Percentiles rank a stretch among this genome's conserved stretches.
Evolutionary conservation across 108 stramenopile species (phyloP).

Genomic region (Skeletonema potamos): DNA sequence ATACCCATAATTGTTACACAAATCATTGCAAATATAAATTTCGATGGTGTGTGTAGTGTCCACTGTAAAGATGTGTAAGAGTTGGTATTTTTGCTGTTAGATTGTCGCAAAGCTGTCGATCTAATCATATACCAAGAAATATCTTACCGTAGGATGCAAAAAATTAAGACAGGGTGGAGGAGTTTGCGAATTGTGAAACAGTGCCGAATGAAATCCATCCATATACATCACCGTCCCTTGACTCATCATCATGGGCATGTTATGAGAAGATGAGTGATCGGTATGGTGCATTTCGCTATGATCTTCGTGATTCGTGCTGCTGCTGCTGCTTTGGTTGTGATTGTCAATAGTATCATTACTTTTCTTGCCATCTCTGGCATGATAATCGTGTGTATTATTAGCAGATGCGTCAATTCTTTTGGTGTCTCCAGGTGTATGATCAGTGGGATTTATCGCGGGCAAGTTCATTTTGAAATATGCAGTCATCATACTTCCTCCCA

Average conservation of each 20-base stretch:
- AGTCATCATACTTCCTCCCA: constrained; percentile 17
- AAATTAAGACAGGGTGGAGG: constrained; percentile 38
- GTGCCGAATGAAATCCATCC: constrained; percentile 41
- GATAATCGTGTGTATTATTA: not conserved
- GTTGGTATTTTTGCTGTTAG: not conserved
- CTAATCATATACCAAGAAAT: not conserved
- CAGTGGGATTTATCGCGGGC: not conserved
- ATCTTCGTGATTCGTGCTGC: constrained; percentile 1
- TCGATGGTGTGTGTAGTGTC: constrained; percentile 29
- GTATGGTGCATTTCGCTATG: constrained; percentile 12
- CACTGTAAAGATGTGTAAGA: not conserved
- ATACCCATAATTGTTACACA: constrained; percentile 28
- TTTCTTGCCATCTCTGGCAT: not conserved
- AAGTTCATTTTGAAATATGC: not conserved
- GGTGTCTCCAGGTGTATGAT: not conserved
- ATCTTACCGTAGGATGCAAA: constrained; percentile 16
- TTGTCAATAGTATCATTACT: not conserved
- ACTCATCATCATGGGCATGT: constrained; percentile 11
- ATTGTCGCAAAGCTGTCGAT: not conserved
- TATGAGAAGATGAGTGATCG: not conserved
- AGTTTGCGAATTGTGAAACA: constrained; percentile 19
- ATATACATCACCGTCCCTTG: constrained; percentile 43
- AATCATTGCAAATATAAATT: constrained; percentile 32
- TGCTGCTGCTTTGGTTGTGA: not conserved
- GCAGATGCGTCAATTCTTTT: not conserved